Conservation (phyloP, 176 grass and related monocot genomes). For the Phyllostachys edulis region DNA sequence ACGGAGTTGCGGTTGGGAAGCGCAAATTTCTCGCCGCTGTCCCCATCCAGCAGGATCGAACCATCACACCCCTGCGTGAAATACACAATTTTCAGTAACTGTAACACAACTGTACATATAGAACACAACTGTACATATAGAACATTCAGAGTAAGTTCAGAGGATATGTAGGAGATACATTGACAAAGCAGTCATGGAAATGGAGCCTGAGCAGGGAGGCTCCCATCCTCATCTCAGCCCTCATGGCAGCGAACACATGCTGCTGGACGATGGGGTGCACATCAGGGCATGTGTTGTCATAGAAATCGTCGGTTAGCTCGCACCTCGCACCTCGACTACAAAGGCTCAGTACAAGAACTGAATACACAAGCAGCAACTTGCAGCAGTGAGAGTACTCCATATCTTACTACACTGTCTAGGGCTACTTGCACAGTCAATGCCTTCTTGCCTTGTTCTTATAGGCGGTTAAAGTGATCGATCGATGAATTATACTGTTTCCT, state of each 20-base stretch:
- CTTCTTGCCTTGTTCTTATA: constrained; percentile 28
- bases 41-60: constrained; percentile 65
- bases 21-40: constrained; percentile 50
- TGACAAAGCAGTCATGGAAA: constrained; percentile 56
- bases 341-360: constrained; percentile 40
- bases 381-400: constrained; percentile 27
- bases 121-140: not conserved
- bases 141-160: not conserved
- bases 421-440: constrained; percentile 19
- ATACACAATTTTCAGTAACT: not conserved
- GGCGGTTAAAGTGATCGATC: not conserved
- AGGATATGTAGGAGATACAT: constrained; percentile 30
- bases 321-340: constrained; percentile 11
- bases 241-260: constrained; percentile 48
- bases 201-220: constrained; percentile 53
- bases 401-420: not conserved
- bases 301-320: constrained; percentile 48
- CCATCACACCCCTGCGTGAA: constrained; percentile 68
- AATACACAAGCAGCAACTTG: constrained; percentile 35
- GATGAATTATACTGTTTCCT: not conserved
- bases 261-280: constrained; percentile 40
- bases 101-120: not conserved
- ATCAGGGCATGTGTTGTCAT: constrained; percentile 48
- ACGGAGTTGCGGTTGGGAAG: constrained; percentile 46
- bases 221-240: constrained; percentile 64